Evolutionary conservation across 257 asterid genomes (phyloP).

Genomic region (Cordia subcordata): DNA sequence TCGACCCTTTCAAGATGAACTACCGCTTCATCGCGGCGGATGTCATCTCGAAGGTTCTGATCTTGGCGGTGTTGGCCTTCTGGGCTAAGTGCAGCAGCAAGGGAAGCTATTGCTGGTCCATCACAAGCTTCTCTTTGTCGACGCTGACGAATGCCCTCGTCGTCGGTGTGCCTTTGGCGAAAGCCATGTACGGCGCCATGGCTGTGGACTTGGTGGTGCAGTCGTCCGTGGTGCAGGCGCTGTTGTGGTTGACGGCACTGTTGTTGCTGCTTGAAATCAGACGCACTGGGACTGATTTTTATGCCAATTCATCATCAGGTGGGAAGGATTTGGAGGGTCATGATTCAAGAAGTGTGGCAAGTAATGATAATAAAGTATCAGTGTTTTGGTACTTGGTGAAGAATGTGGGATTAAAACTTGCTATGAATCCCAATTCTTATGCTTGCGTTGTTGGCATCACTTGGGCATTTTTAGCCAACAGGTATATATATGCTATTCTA

Average conservation of each 20-base stretch:
- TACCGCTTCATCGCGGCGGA: conserved; percentile 31
- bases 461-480: conserved; percentile 29
- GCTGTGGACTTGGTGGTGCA: conserved; percentile 32
- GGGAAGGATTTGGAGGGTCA: conserved; percentile 19
- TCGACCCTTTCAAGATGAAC: conserved; percentile 27
- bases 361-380: background rate
- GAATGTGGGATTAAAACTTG: conserved; percentile 24
- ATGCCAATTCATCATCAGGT: background rate
- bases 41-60: conserved; percentile 18
- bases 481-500: too few relatives aligned
- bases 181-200: conserved; percentile 30
- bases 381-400: conserved; percentile 23
- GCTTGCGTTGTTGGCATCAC: conserved; percentile 31
- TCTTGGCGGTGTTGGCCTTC: conserved; percentile 11
- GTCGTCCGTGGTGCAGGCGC: conserved; percentile 21
- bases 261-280: conserved; percentile 22
- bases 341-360: background rate
- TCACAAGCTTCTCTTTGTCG: conserved; percentile 17
- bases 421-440: conserved; percentile 33
- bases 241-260: conserved; percentile 22
- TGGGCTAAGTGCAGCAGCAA: conserved; percentile 25
- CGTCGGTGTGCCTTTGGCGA: conserved; percentile 34
- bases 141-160: conserved; percentile 7
- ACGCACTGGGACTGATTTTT: background rate
- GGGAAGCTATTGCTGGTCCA: conserved; percentile 26